Conservation (phyloP, 371 early-diverging fungal genomes). For the Spraguea lophii region DNA sequence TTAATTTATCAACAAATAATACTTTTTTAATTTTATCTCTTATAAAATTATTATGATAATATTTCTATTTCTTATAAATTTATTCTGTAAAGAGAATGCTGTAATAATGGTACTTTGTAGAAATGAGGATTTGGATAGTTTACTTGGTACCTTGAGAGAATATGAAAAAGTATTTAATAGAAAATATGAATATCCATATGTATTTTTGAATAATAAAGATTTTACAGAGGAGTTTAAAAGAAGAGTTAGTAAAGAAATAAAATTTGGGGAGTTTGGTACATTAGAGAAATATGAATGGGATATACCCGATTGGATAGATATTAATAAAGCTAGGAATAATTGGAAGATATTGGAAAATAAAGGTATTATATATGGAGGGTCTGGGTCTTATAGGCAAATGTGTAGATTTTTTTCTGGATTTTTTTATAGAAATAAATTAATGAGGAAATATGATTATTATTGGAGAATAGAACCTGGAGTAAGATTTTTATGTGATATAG, state of each 20-base stretch:
- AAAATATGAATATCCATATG: constrained; percentile 61
- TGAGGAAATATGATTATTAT: constrained; percentile 63
- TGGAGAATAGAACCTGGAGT: constrained; percentile 85
- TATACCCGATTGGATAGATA: constrained; percentile 58
- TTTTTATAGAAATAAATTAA: constrained; percentile 59
- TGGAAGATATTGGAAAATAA: constrained; percentile 50
- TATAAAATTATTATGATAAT: no score
- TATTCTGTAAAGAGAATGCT: constrained; percentile 43
- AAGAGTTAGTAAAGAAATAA: constrained; percentile 33
- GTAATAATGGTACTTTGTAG: constrained; percentile 47
- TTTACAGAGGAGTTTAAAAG: constrained; percentile 58
- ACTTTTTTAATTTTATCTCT: no score
- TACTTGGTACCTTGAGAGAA: constrained; percentile 51
- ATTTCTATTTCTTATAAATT: no score
- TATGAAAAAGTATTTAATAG: constrained; percentile 61
- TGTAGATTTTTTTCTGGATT: constrained; percentile 70
- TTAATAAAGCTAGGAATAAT: constrained; percentile 48
- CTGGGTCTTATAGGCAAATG: constrained; percentile 70
- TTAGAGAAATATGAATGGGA: constrained; percentile 59
- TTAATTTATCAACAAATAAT: no score
- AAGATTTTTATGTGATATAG: constrained; percentile 58
- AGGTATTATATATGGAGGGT: constrained; percentile 59
- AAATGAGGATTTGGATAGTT: constrained; percentile 55
- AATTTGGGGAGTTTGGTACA: constrained; percentile 49
- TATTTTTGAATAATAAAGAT: constrained; percentile 52